phyloP scores from a whole-genome alignment of 306 rosid species.

The Cucumis cinereus region DNA sequence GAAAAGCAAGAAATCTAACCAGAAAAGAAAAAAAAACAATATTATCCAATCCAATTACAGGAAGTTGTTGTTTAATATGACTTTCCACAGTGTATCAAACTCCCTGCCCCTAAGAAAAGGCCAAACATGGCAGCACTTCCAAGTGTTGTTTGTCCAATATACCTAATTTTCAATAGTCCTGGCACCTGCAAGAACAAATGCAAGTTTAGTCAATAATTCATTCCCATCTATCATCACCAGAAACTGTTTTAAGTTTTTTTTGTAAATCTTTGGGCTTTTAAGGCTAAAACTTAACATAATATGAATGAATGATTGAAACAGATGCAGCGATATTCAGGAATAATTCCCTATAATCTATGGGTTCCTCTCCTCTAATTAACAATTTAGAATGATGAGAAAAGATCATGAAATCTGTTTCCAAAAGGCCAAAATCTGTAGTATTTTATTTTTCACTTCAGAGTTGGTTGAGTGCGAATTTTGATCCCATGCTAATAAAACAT shows the following conservation, averaged over 20 bases:
- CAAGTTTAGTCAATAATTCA: not conserved
- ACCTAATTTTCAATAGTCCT: constrained; percentile 71
- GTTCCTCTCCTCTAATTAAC: not conserved
- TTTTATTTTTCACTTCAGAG: not conserved
- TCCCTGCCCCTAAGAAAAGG: constrained; percentile 83
- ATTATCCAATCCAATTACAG: not conserved
- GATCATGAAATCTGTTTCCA: not conserved
- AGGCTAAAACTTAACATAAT: not conserved
- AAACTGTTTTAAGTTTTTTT: not conserved
- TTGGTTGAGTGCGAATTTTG: not conserved
- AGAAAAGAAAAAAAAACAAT: not conserved
- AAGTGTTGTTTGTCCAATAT: constrained; percentile 65
- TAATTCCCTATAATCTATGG: not conserved
- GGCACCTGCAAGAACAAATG: constrained; percentile 46
- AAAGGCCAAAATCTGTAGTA: not conserved
- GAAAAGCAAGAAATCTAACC: not conserved
- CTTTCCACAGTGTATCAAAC: constrained; percentile 90
- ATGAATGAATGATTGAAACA: not conserved
- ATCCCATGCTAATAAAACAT: not conserved
- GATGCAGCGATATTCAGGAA: not conserved
- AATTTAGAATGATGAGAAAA: not conserved
- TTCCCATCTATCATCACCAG: not conserved
- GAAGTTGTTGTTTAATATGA: constrained; percentile 26
- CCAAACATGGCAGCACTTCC: constrained; percentile 81
- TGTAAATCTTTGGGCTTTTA: not conserved